Base-by-base conservation (phyloP, 441 rosid species). In the Jatropha multifida region DNA sequence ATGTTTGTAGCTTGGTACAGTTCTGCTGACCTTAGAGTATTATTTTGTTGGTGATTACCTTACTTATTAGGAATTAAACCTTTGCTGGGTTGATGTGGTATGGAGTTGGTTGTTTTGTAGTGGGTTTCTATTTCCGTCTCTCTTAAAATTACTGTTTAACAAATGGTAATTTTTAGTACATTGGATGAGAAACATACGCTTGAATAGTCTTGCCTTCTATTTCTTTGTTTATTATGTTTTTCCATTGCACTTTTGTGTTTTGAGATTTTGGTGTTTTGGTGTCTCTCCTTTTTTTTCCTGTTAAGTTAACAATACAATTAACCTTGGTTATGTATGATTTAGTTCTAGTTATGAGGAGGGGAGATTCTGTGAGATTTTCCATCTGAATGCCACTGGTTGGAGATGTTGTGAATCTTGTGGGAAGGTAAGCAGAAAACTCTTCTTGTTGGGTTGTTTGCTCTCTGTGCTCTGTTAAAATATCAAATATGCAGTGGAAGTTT, bases 351-450 rank as follows among this genome's bases (percentile, higher is more conserved):
- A 82, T 75, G 98, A 94, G 74, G 97, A 97, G 82, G 97, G 95
- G 65, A 89, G 81, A 64, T 94, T 84, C 82, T 94, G 99, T 61
- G 94, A 93, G 49, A 74, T 80, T 56, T 96, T 90, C 85, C 99
- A 97, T 84, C 18, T 5, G 68, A 81, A 78, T 79, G 93, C 88
- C 78, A 54, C 91, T 49, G 99, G 98, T 74, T 97, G 98, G 99
- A 94, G 97, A 86, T 66, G 42, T 73, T 97, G 99, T 68, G 97
- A 93, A 81, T 82, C 92, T 60, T 96, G 99, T 82, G 92, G 93
- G 78, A 96, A 93, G 98, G 99, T 93, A 65, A 80, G 85, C 74
- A 67, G 75, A 77, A 74, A 71, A 51, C 5, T 72, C 44, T 73
- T 68, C 51, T 69, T 56, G 17, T 58, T 75, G 38, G 71, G 65